These are phyloP conservation scores for Fraxinus nigra DNA, from an alignment of 305 asterid genomes.

Conservation along the genomic window DNA sequence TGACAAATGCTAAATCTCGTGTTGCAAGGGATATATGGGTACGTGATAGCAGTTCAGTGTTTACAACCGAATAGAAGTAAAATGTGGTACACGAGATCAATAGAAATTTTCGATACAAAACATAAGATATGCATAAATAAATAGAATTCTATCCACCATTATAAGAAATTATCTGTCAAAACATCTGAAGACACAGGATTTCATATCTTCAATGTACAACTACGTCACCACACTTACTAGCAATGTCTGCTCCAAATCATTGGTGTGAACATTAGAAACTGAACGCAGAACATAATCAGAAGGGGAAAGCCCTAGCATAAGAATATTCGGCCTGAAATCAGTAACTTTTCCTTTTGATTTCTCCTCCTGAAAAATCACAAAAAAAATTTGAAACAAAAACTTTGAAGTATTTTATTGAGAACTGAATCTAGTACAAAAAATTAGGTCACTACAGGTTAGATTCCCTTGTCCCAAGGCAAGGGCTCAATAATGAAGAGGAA, in stretches of 20 bases:
- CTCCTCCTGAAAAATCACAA: constrained; percentile 63
- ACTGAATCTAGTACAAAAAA: neutral
- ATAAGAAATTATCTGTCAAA: neutral
- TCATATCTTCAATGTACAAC: neutral
- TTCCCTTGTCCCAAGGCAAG: neutral
- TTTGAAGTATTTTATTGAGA: neutral
- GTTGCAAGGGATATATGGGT: neutral
- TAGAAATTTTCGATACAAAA: neutral
- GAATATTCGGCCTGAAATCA: constrained; percentile 63
- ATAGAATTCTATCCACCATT: neutral
- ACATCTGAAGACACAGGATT: neutral
- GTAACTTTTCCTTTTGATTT: constrained; percentile 52
- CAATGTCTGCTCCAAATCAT: constrained; percentile 87
- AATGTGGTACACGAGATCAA: neutral
- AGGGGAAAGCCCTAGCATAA: constrained; percentile 81
- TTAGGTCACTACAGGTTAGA: neutral
- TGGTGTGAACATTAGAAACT: constrained; percentile 67
- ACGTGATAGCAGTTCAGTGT: neutral
- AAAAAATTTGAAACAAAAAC: neutral
- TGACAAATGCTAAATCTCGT: neutral
- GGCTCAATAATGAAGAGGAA: neutral
- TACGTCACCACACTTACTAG: neutral
- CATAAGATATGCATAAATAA: neutral
- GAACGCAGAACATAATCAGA: constrained; percentile 70
- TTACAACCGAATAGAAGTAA: neutral